Conservation (phyloP, 2,329 filamentous ascomycete species). For the Orbilia quercus region DNA sequence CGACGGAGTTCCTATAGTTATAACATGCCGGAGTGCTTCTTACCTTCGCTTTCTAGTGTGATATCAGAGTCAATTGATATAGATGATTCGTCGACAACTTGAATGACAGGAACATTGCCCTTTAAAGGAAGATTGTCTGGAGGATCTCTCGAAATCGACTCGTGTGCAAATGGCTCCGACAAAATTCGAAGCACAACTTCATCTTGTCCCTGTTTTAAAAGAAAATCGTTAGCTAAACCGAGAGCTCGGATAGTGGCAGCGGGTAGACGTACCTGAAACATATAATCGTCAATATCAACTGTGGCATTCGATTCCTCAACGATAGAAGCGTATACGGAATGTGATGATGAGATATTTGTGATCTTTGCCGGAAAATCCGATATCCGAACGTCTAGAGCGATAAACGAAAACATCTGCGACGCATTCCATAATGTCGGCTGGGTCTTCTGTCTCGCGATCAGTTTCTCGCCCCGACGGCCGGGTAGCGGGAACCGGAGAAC, state of each 20-base stretch:
- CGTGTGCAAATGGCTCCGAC: slow-evolving; percentile 24
- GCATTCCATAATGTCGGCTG: slow-evolving; percentile 50
- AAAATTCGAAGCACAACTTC: slow-evolving; percentile 45
- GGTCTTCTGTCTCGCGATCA: slow-evolving; percentile 47
- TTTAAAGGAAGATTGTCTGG: neutral
- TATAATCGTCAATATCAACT: slow-evolving; percentile 51
- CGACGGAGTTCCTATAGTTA: too few species aligned
- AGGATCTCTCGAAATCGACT: slow-evolving; percentile 5
- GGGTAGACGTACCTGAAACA: slow-evolving; percentile 30
- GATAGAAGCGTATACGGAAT: slow-evolving; percentile 50
- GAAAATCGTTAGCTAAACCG: neutral
- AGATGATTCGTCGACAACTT: slow-evolving; percentile 46
- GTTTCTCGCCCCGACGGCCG: slow-evolving; percentile 43
- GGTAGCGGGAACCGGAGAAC: slow-evolving; percentile 49
- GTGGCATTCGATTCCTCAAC: slow-evolving; percentile 37
- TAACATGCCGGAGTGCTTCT: slow-evolving; percentile 9
- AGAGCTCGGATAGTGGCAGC: too few species aligned
- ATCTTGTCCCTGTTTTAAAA: slow-evolving; percentile 38
- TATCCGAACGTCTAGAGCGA: slow-evolving; percentile 46
- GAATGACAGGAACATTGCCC: slow-evolving; percentile 38
- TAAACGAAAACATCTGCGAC: slow-evolving; percentile 55
- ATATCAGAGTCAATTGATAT: neutral
- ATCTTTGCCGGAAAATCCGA: slow-evolving; percentile 44
- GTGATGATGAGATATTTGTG: slow-evolving; percentile 46
- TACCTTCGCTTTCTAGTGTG: slow-evolving; percentile 27